Conservation (phyloP, 768 basidiomycete species). For the Podaxis carcinomalis region DNA sequence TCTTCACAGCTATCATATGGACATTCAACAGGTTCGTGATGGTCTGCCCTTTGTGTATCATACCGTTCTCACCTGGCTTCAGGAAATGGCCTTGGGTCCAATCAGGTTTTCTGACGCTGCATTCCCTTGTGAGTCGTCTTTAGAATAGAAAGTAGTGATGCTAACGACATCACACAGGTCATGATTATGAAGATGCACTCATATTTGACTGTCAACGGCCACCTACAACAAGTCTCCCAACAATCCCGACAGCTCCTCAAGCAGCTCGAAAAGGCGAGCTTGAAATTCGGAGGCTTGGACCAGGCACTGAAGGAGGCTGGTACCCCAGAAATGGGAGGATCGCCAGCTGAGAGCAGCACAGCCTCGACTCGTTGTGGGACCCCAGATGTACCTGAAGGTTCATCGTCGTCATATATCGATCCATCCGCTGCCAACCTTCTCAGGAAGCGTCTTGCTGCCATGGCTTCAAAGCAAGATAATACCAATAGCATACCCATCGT, state of each 20-base stretch:
- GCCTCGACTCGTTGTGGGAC: slow-evolving; percentile 36
- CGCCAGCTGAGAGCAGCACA: slow-evolving; percentile 19
- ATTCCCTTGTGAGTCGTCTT: slow-evolving; percentile 61
- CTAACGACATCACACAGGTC: slow-evolving; percentile 32
- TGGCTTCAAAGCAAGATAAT: slow-evolving; percentile 25
- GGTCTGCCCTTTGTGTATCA: not conserved
- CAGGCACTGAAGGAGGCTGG: slow-evolving; percentile 51
- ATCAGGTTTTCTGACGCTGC: slow-evolving; percentile 83
- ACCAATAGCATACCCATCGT: slow-evolving; percentile 11
- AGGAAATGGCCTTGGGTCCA: slow-evolving; percentile 99
- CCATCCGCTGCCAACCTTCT: slow-evolving; percentile 46
- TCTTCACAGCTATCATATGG: slow-evolving; percentile 80
- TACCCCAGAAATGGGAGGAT: slow-evolving; percentile 27
- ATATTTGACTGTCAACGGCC: slow-evolving; percentile 85
- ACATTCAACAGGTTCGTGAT: slow-evolving; percentile 72
- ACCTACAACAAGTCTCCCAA: slow-evolving; percentile 53
- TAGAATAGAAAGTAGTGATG: not conserved
- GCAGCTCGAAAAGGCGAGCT: slow-evolving; percentile 43
- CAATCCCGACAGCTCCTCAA: slow-evolving; percentile 41
- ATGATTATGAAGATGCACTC: slow-evolving; percentile 98
- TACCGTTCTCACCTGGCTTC: not conserved
- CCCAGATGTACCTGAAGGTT: slow-evolving; percentile 39
- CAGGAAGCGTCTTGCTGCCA: slow-evolving; percentile 50
- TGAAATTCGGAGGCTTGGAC: slow-evolving; percentile 63
- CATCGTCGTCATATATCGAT: slow-evolving; percentile 51